Base-by-base conservation (phyloP, 306 rosid species). In the Quercus ilex region DNA sequence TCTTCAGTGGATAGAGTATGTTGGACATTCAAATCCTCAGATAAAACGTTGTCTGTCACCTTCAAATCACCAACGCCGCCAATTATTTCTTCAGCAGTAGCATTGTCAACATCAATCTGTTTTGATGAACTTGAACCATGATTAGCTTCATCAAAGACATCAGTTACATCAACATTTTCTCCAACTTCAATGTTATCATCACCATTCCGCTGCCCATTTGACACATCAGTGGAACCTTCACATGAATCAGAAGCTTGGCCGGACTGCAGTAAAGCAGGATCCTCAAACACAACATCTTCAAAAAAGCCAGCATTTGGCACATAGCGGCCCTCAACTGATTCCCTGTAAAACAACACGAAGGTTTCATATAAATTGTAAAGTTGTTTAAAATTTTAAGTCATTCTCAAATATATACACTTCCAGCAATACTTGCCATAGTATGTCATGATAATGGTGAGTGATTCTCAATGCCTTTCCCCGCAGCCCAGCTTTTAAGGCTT, bases 261-360 rank as follows among this genome's bases (percentile, higher is more conserved):
- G 5, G 86, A 75, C 73, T 88, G 74, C 53, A 43, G 33, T 53
- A 85, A 81, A 49, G 92, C 84, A 77, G 99, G 98, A 87, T 92
- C 95, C 84, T 85, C 97, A 77, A 83, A 85, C 81, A 92, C 98
- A 72, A 64, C 94, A 90, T 95, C 97, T 85, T 91, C 94, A 8
- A 81, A 80, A 83, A 95, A 95, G 18, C 98, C 99, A 11, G 82
- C 95, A 85, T 95, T 95, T n/a, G 98, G 99, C 76, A 95, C 99
- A 73, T 69, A 86, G 58, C 71, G 72, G 69, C 88, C 88, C 80
- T 95, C 99, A 13, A 79, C 90, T 14, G 96, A 87, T 81, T 87
- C 97, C 98, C 98, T 95, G 90, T 43, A 68, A 67, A 30, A 87
- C 57, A 81, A 63, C 14, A 20, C 71, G 65, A 79, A 67, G 69